These are phyloP conservation scores for Eurotiales sp. DNA, from an alignment of 2,329 filamentous ascomycete genomes.

Conservation along the genomic window DNA sequence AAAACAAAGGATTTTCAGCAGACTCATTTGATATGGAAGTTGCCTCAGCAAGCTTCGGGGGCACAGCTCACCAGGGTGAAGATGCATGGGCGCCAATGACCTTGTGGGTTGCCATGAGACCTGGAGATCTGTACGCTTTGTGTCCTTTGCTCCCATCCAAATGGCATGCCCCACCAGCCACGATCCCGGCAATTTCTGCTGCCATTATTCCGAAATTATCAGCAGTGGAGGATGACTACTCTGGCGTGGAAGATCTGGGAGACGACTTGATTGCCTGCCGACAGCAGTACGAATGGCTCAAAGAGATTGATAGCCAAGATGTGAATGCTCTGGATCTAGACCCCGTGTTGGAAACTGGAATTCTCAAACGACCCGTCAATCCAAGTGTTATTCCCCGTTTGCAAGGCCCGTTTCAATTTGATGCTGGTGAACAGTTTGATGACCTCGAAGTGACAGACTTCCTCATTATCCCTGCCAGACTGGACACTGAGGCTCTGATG, in stretches of 20 bases:
- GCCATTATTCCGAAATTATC: slow-evolving; percentile 71
- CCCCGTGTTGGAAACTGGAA: slow-evolving; percentile 43
- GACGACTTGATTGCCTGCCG: slow-evolving; percentile 46
- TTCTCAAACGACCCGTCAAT: slow-evolving; percentile 53
- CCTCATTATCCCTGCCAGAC: slow-evolving; percentile 51
- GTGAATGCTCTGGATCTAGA: slow-evolving; percentile 37
- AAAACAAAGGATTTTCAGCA: slow-evolving; percentile 78
- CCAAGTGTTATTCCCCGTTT: slow-evolving; percentile 56
- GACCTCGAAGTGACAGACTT: slow-evolving; percentile 60
- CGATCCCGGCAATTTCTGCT: slow-evolving; percentile 78
- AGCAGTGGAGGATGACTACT: slow-evolving; percentile 37
- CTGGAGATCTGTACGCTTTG: slow-evolving; percentile 88
- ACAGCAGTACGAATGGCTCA: slow-evolving; percentile 59
- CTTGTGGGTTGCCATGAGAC: slow-evolving; percentile 91
- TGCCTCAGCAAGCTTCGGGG: slow-evolving; percentile 84
- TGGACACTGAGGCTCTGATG: slow-evolving; percentile 52
- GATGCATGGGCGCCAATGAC: slow-evolving; percentile 90
- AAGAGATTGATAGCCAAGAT: slow-evolving; percentile 54
- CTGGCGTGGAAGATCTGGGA: slow-evolving; percentile 34
- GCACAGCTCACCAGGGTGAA: slow-evolving; percentile 55
- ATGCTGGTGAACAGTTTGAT: slow-evolving; percentile 47
- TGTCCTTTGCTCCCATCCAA: slow-evolving; percentile 84
- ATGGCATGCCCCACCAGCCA: slow-evolving; percentile 73
- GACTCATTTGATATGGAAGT: slow-evolving; percentile 93
- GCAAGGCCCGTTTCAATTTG: slow-evolving; percentile 58